Percentiles rank a stretch among this genome's conserved stretches.
Conservation (phyloP, 495 filamentous ascomycete genomes). For the Tetracladium marchalianum region DNA sequence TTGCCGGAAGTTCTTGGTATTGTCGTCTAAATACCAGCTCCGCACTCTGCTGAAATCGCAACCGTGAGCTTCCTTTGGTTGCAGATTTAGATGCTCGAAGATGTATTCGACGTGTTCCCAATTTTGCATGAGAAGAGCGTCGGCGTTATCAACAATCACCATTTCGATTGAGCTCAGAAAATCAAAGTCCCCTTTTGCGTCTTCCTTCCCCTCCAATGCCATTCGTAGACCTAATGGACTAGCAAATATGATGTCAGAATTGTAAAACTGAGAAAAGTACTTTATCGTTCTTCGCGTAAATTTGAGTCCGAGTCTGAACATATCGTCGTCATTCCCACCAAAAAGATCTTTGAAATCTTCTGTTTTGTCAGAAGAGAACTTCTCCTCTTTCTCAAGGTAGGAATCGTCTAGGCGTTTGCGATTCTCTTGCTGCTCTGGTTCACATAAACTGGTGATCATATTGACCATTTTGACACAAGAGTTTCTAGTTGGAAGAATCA, state of each 20-base stretch:
- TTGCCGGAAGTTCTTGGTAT: constrained; percentile 72
- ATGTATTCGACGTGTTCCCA: constrained; percentile 93
- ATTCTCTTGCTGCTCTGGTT: constrained; percentile 90
- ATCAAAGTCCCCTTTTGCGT: constrained; percentile 78
- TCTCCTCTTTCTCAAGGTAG: constrained; percentile 56
- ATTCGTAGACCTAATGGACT: constrained; percentile 83
- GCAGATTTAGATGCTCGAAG: constrained; percentile 83
- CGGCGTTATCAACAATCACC: constrained; percentile 81
- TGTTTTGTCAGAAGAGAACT: constrained; percentile 64
- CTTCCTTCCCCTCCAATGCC: constrained; percentile 67
- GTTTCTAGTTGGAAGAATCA: constrained; percentile 79
- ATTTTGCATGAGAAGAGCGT: constrained; percentile 93
- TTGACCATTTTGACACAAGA: constrained; percentile 71
- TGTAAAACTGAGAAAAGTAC: constrained; percentile 92
- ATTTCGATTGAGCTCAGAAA: constrained; percentile 91
- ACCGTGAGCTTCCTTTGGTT: constrained; percentile 81
- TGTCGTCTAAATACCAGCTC: constrained; percentile 81
- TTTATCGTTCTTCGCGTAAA: constrained; percentile 94
- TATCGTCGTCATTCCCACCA: constrained; percentile 88
- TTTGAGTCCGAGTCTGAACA: constrained; percentile 87
- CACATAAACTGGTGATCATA: constrained; percentile 57
- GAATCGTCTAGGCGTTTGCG: constrained; percentile 80
- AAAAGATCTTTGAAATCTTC: constrained; percentile 88
- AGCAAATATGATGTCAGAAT: constrained; percentile 87
- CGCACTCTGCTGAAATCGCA: constrained; percentile 91